These are phyloP conservation scores for Euphorbia peplus DNA, from an alignment of 345 rosid species.

Conservation along the genomic window DNA sequence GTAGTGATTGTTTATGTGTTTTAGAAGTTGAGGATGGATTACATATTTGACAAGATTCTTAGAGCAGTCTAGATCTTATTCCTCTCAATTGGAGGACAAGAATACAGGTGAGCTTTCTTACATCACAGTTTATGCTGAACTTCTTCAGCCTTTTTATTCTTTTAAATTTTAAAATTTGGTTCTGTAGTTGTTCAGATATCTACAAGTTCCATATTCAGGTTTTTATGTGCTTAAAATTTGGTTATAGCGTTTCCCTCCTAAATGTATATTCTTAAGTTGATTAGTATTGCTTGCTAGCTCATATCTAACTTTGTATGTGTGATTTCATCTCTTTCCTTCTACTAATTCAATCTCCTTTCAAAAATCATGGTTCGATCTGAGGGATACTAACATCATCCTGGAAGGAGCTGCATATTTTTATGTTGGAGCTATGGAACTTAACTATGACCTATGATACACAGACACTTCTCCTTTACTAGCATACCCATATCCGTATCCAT, in stretches of 20 bases:
- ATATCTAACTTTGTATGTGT: no score
- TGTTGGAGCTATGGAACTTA: slow-evolving; percentile 27
- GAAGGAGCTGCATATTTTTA: slow-evolving; percentile 36
- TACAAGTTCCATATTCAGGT: no score
- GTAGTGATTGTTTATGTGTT: no score
- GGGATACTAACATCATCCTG: neutral
- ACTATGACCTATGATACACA: slow-evolving; percentile 18
- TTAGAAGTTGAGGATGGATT: no score
- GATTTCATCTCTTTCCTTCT: no score
- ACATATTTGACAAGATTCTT: neutral
- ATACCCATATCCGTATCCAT: no score
- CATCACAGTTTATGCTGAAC: neutral
- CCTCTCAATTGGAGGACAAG: neutral
- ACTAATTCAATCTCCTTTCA: slow-evolving; percentile 24
- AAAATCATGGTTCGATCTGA: slow-evolving; percentile 20
- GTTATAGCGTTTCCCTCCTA: no score
- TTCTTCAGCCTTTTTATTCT: neutral
- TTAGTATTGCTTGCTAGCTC: no score
- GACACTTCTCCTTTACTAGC: slow-evolving; percentile 31
- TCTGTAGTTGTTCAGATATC: neutral
- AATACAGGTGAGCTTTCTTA: neutral
- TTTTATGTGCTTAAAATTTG: no score
- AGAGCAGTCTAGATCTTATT: neutral
- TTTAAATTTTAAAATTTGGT: neutral
- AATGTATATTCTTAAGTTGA: no score